Base-by-base conservation (phyloP, 2,329 filamentous ascomycete genomes). In the Cladosporium sphaerospermum region DNA sequence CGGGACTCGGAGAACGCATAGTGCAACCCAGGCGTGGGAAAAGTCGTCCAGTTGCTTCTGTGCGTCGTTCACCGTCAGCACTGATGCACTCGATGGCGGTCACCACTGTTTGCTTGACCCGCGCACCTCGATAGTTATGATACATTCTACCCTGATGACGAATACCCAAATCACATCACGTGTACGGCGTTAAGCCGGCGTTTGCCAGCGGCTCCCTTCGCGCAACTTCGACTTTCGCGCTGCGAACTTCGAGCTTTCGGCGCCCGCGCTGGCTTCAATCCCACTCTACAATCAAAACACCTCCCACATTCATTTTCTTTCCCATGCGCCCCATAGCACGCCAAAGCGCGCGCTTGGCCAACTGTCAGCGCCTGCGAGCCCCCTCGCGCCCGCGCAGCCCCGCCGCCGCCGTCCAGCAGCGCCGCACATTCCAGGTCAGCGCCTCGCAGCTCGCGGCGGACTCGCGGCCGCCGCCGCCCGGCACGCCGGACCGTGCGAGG, bases 311-410 rank as follows among this genome's bases (percentile, higher is more conserved):
- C 32, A 19, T 31, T 43, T 40, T 31, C 19, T 16, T 31, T 44
- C 44, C 39, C 40, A 67, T 67, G 64, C 64, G 64, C 55, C 56
- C 60, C 40, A 59, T 65, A 53, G 58, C 61, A 28, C 64, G 64
- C 57, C 63, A 65, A 47, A 62, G 64, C 62, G 54, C 55, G 45
- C 64, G 64, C 60, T 59, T 65, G 61, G 61, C 63, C 41, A 57
- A 45, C 32, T 55, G 52, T 19, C 58, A 53, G 55, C 59, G 58
- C 53, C 54, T 56, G 9, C 55, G 57, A 41, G 57, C 56, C 34
- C 28, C 57, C 18, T 62, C 59, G 18, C 57, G 54, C 18, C 52
- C 56, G 13, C 56, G 55, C 34, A 47, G 45, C n/a, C 45, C 39
- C 2, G 36, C 36, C 36, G 10, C 34, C n/a, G 34, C 34, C 10